Evolutionary conservation across 495 filamentous ascomycete species (phyloP), one percentile per base, ranked within the genome.

Genomic region (Cercophora samala): DNA sequence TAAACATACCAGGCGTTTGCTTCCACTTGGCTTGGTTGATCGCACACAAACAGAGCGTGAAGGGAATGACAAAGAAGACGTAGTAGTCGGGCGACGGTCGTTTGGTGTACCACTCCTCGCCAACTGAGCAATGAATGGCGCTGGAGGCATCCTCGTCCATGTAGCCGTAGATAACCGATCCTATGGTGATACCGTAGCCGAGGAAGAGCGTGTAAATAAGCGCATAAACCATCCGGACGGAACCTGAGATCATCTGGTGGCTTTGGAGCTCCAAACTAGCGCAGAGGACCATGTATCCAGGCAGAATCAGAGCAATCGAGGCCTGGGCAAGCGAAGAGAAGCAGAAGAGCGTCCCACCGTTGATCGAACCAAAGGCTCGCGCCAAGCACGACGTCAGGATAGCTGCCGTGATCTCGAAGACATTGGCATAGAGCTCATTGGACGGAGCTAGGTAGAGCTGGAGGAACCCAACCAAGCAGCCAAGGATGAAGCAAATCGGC

Each of bases 161-260:
- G 22, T 93, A 81, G 21, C 94, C 95, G 71, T 96, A 97, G 8
- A 98, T 82, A 2, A 91, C 90, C 0, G 94, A 94, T 25, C 94
- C 94, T 46, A 98, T 91, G 5, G 95, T 97, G 70, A 98, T 97
- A 6, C 94, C 95, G 71, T 94, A 97, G n/a, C 94, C 94, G 8
- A 98, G 88, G 77, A 97, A 96, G 1, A 97, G 83, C 0, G 93
- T 94, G 77, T 97, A 97, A 32, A 97, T 94, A 64, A 97, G 90
- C 8, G 94, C 92, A 69, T 97, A 97, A 5, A 98, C 92, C 90
- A 97, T 93, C 58, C 94, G 91, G 13, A 97, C 91, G 5, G 91
- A 93, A 1, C 94, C 94, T 19, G 94, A 92, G 5, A 97, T 89
- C 60, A 98, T 89, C 66, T 88, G 89, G 62, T 86, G 85, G 9